Base-by-base conservation (phyloP, 164 flowering plant species). In the Hamamelis virginiana region DNA sequence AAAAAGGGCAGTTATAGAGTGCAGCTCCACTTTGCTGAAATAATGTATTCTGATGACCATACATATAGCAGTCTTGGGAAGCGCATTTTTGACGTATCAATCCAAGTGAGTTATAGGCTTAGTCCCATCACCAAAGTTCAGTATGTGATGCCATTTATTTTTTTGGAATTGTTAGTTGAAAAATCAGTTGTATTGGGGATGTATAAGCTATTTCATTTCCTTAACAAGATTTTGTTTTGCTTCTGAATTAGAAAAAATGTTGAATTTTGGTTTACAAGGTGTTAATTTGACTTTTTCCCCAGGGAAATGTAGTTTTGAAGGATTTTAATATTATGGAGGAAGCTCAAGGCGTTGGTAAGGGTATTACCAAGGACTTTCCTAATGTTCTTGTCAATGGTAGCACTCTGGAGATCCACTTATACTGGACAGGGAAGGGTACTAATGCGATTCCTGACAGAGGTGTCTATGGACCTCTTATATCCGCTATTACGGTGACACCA, bases 371-470 rank as follows among this genome's bases (percentile, higher is more conserved):
- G 68, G 79, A 72, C 0, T 78, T 82, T 59, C 50, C 61, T 45
- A 47, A 79, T 72, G 80, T 76, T 19, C 0, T 1, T 38, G 92
- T 92, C 0, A 79, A 72, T 70, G 83, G 80, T 22, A 82, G 83
- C 64, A 85, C 94, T 48, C 44, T 92, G 64, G 93, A 87, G 80
- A 88, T 92, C 62, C 87, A 84, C 70, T 77, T 92, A 62, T 90
- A 88, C 71, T 92, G 97, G 95, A 58, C 86, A 5, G 97, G 97
- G n/a, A 88, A 87, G 76, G 97, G 97, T 68, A 87, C 97, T 5
- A 84, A 67, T 27, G 87, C 87, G 9, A 74, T 87, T 69, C 96
- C 97, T 14, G 71, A 52, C 4, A 83, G 91, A 83, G 87, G 85
- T 38, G 82, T 84, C 48, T 84, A 92, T 82, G 97, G 97, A 58